Base-by-base conservation (phyloP, 495 filamentous ascomycete species). In the Aspergillus olivimuriae region DNA sequence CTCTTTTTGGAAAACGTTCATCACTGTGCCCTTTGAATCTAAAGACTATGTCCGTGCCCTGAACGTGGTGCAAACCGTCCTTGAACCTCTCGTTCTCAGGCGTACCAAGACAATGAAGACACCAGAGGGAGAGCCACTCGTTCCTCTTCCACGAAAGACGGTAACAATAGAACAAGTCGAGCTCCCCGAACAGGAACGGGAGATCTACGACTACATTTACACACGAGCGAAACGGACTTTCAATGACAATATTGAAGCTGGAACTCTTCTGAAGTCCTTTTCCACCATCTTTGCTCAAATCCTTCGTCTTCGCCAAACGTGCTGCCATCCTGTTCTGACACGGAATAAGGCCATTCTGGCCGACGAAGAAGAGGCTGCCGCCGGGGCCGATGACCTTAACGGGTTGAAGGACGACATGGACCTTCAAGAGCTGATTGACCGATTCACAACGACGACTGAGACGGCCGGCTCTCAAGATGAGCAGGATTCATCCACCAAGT, bases 21-120 rank as follows among this genome's bases (percentile, higher is more conserved):
- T 98, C 51, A 98, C 94, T 0, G 81, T 91, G 11, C 92, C 92
- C 0, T 98, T 98, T 41, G 92, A 98, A 58, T 87, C 86, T 0
- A 94, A 92, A 50, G 84, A 98, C 51, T 95, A 88, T 49, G 77
- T 95, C 36, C 82, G 89, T 4, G 92, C 94, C 2, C 75, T 98
- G 6, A 92, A 97, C 57, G 94, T 98, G 3, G 94, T 98, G 2
- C 92, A 98, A 54, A 97, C 89, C 0, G 92, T 98, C 0, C 67
- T 98, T 16, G 94, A 98, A 53, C 92, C 92, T 7, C 71, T 98
- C 6, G 92, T 98, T n/a, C 80, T 97, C 51, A 78, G 92, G 20
- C 75, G 92, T 47, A 98, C 92, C 0, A 98, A 97, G 61, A 89
- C 91, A 44, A 98, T 97, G 92, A 94, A 89, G 61, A 96, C 89